phyloP scores from a whole-genome alignment of 768 basidiomycete species.

The Amanita molliuscula region DNA sequence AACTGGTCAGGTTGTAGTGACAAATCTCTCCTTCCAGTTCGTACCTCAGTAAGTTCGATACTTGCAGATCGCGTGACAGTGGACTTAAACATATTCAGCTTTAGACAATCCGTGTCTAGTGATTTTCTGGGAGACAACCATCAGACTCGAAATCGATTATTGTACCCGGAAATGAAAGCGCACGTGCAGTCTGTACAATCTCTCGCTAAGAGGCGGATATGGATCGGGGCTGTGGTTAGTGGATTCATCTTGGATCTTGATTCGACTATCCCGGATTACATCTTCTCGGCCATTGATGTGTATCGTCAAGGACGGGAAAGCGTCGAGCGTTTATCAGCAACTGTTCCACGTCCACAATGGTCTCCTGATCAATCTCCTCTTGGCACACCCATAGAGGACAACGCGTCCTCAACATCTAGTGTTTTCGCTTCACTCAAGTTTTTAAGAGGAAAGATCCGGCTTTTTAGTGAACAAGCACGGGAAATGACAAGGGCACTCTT shows the following conservation, averaged over 20 bases:
- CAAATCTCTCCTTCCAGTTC: slow-evolving; percentile 78
- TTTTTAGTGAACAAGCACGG: slow-evolving; percentile 44
- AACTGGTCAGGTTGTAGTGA: slow-evolving; percentile 66
- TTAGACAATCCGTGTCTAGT: slow-evolving; percentile 58
- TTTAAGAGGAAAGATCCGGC: slow-evolving; percentile 73
- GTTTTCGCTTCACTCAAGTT: slow-evolving; percentile 65
- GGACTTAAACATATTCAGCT: slow-evolving; percentile 35
- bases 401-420: slow-evolving; percentile 37
- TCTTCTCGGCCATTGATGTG: slow-evolving; percentile 78
- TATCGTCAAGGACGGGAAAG: slow-evolving; percentile 76
- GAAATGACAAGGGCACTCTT: slow-evolving; percentile 22
- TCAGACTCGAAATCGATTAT: slow-evolving; percentile 55
- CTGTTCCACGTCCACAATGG: slow-evolving; percentile 34
- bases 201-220: slow-evolving; percentile 38
- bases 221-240: slow-evolving; percentile 61
- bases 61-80: slow-evolving; percentile 3
- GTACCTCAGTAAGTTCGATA: slow-evolving; percentile 46
- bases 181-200: slow-evolving; percentile 51
- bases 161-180: slow-evolving; percentile 77
- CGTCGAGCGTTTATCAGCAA: slow-evolving; percentile 55
- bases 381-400: slow-evolving; percentile 14
- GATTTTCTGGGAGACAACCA: slow-evolving; percentile 70
- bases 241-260: slow-evolving; percentile 84
- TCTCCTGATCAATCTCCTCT: slow-evolving; percentile 13
- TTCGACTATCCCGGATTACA: slow-evolving; percentile 64